Evolutionary conservation across 1,284 basidiomycete genomes (phyloP).

Genomic region (Puccinia triticina): DNA sequence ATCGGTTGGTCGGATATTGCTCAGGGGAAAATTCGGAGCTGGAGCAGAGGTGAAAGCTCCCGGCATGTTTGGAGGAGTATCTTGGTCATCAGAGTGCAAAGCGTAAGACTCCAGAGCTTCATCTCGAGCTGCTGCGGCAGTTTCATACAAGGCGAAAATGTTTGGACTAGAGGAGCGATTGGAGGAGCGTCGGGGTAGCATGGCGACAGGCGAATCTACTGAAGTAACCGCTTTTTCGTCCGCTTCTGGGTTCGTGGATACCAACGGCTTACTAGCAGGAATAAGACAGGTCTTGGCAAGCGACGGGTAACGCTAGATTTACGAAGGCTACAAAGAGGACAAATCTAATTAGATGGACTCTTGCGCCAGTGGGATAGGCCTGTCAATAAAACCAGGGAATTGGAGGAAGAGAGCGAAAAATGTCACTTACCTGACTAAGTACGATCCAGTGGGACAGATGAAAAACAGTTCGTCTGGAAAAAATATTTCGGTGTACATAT

Average conservation of each 20-base stretch:
- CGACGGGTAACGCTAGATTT: neutral
- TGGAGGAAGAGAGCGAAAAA: too few relatives aligned
- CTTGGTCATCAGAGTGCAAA: too few relatives aligned
- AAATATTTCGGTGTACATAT: too few relatives aligned
- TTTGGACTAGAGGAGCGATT: neutral
- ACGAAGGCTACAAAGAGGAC: neutral
- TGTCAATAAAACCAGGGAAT: too few relatives aligned
- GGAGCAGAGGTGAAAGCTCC: neutral
- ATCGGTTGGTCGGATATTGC: neutral
- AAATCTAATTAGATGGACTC: too few relatives aligned
- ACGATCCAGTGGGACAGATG: too few relatives aligned
- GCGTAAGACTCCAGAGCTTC: neutral
- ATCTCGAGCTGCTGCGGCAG: neutral
- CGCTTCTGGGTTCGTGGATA: neutral
- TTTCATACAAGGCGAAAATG: neutral
- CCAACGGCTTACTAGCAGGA: neutral
- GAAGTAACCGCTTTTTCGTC: too few relatives aligned
- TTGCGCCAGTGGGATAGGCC: too few relatives aligned
- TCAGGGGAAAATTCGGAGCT: neutral
- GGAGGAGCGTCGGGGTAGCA: neutral
- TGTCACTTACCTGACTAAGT: too few relatives aligned
- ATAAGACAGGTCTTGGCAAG: slow-evolving; percentile 22
- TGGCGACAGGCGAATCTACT: neutral
- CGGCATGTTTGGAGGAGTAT: neutral
- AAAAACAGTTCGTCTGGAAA: too few relatives aligned